phyloP scores from a whole-genome alignment of 805 yeast species.

The Lipomyces starkeyi region DNA sequence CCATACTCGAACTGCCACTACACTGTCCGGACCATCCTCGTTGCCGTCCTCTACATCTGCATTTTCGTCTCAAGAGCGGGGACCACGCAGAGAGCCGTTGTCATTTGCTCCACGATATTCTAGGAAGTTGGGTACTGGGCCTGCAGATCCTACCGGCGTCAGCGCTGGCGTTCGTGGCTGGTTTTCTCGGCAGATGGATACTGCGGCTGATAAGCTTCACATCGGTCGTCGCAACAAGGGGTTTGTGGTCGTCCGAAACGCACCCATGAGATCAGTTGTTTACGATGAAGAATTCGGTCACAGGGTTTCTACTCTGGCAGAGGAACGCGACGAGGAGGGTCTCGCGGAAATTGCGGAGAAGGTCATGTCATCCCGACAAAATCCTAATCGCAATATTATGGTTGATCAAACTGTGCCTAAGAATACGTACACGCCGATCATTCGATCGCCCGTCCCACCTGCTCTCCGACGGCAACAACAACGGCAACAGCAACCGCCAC shows the following conservation, averaged over 20 bases:
- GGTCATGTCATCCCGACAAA: background rate
- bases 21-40: constrained; percentile 12
- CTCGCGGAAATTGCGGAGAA: background rate
- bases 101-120: constrained; percentile 28
- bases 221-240: constrained; percentile 26
- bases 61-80: too few species aligned
- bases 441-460: constrained; percentile 35
- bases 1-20: constrained; percentile 15
- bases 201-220: constrained; percentile 19
- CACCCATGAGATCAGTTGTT: constrained; percentile 30
- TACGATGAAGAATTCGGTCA: background rate
- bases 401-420: constrained; percentile 32
- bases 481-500: constrained; percentile 5
- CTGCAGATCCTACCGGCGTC: constrained; percentile 41
- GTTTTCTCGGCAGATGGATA: constrained; percentile 31
- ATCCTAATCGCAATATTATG: constrained; percentile 7
- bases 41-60: background rate
- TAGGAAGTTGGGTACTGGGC: constrained; percentile 40
- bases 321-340: background rate
- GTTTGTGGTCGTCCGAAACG: constrained; percentile 40
- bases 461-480: constrained; percentile 29
- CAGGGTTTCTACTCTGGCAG: background rate
- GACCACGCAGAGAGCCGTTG: constrained; percentile 35
- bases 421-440: constrained; percentile 33
- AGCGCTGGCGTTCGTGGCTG: constrained; percentile 40